These are phyloP conservation scores for Phaffia australis DNA, from an alignment of 768 basidiomycete species.

Conservation along the genomic window DNA sequence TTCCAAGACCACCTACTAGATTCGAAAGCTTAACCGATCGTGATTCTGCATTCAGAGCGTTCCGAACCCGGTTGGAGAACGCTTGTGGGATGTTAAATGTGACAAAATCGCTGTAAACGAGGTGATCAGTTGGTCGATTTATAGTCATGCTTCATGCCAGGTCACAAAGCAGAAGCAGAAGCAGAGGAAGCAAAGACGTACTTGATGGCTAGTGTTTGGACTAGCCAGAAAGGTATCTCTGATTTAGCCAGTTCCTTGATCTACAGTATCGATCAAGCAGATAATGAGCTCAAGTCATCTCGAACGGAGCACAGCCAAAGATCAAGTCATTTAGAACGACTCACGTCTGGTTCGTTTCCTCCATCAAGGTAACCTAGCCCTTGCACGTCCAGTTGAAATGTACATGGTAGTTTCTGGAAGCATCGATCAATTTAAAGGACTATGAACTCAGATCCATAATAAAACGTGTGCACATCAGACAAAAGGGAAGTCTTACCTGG, in stretches of 20 bases:
- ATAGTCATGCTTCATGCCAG: not conserved
- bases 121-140: not conserved
- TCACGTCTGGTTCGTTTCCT: slow-evolving; percentile 69
- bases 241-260: slow-evolving; percentile 65
- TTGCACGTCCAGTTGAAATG: slow-evolving; percentile 72
- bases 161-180: not conserved
- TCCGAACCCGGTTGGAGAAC: slow-evolving; percentile 63
- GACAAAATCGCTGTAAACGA: slow-evolving; percentile 59
- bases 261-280: slow-evolving; percentile 39
- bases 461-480: not conserved
- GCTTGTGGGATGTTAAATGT: slow-evolving; percentile 74
- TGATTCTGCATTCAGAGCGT: slow-evolving; percentile 80
- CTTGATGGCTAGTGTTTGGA: slow-evolving; percentile 74
- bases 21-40: slow-evolving; percentile 69
- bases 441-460: too few species aligned
- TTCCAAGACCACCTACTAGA: slow-evolving; percentile 73
- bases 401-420: slow-evolving; percentile 78
- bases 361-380: slow-evolving; percentile 84
- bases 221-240: slow-evolving; percentile 83
- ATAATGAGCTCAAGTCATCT: not conserved
- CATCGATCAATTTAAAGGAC: too few species aligned
- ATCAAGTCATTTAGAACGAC: slow-evolving; percentile 30
- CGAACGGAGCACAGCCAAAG: not conserved
- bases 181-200: slow-evolving; percentile 36
- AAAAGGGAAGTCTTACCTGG: slow-evolving; percentile 45